A percentile compares a stretch with the other conserved stretches of the same genome.
Evolutionary conservation across 345 rosid genomes (phyloP).

Genomic region (Pistacia integerrima): DNA sequence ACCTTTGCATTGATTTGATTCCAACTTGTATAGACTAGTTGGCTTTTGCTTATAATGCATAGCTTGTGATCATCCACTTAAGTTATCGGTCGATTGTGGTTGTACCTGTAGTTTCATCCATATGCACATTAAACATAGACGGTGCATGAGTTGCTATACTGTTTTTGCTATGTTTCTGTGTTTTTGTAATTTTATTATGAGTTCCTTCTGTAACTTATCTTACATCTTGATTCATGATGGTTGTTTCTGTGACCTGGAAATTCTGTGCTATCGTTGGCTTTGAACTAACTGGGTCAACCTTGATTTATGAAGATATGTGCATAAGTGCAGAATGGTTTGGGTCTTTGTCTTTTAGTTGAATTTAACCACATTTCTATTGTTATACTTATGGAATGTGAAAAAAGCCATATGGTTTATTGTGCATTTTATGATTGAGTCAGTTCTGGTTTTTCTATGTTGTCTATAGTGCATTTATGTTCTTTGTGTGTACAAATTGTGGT

Average conservation of each 20-base stretch:
- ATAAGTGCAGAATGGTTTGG: too few species aligned
- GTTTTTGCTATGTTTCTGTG: neutral
- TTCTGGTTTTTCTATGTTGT: neutral
- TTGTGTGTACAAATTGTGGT: conserved; percentile 13
- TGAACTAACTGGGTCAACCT: too few species aligned
- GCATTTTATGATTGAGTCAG: neutral
- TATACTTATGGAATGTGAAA: too few species aligned
- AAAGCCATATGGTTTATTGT: too few species aligned
- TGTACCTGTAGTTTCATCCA: neutral
- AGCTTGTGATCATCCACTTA: neutral
- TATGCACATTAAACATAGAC: neutral
- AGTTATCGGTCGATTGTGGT: neutral
- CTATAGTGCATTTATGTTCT: neutral
- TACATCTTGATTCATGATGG: neutral
- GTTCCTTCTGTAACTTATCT: neutral
- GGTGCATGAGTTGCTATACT: conserved; percentile 3
- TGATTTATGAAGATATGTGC: too few species aligned
- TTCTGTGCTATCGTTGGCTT: neutral
- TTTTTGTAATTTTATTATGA: neutral
- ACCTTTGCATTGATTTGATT: conserved; percentile 4
- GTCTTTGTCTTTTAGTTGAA: too few species aligned
- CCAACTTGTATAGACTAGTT: conserved; percentile 3
- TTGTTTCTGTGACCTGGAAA: conserved; percentile 6
- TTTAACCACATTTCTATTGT: too few species aligned
- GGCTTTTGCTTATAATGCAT: conserved; percentile 7